A percentile compares a stretch with the other conserved stretches of the same genome.
Evolutionary conservation across 306 rosid genomes (phyloP).

Genomic region (Prosopis cineraria): DNA sequence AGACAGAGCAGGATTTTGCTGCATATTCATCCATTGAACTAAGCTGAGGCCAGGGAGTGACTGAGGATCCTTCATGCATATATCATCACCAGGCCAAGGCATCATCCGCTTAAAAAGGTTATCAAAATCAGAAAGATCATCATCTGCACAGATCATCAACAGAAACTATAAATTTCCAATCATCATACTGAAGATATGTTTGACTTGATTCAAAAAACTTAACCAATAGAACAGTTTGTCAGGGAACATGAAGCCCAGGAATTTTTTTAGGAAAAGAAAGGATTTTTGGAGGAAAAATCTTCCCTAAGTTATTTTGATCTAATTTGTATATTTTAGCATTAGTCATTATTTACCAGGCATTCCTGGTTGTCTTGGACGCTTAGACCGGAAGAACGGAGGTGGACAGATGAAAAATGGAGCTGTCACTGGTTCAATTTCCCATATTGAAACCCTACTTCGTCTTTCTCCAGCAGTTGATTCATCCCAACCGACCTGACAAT

Average conservation of each 20-base stretch:
- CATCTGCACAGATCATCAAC: conserved; percentile 57
- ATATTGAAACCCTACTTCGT: conserved; percentile 81
- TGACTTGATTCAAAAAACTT: conserved; percentile 7
- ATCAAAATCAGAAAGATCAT: conserved; percentile 73
- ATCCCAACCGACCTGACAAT: conserved; percentile 94
- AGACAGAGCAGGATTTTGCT: conserved; percentile 69
- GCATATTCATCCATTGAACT: conserved; percentile 99
- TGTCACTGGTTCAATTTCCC: conserved; percentile 98
- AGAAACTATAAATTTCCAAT: conserved; percentile 1
- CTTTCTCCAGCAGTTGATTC: conserved; percentile 96
- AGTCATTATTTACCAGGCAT: conserved; percentile 70
- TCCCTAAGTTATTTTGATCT: conserved; percentile 6
- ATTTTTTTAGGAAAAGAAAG: background rate
- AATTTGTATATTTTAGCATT: background rate
- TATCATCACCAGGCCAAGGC: conserved; percentile 92
- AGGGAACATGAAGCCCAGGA: conserved; percentile 20
- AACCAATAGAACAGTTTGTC: background rate
- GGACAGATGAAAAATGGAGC: conserved; percentile 98
- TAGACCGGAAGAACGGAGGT: conserved; percentile 86
- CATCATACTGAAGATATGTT: background rate
- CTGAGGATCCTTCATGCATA: conserved; percentile 81
- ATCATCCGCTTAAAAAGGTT: conserved; percentile 70
- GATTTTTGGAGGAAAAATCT: background rate
- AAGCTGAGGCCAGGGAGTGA: conserved; percentile 79
- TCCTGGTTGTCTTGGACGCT: conserved; percentile 88